Evolutionary conservation across 805 yeast species (phyloP).

Genomic region (Saccharomycopsis selenospora): DNA sequence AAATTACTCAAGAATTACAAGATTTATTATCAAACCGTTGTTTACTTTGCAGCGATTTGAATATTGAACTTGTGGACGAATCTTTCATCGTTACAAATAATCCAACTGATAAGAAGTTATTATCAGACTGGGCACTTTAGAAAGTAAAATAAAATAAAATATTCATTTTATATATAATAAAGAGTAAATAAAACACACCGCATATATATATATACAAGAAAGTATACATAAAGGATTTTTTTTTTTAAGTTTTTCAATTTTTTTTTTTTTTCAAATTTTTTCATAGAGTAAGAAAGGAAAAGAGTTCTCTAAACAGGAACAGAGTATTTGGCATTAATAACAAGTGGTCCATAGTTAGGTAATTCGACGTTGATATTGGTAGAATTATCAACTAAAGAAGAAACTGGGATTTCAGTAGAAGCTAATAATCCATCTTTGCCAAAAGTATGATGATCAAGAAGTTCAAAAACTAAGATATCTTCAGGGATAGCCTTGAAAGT

Average conservation of each 20-base stretch:
- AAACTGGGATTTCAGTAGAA: constrained; percentile 43
- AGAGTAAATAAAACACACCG: too few relatives aligned
- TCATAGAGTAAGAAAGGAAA: too few relatives aligned
- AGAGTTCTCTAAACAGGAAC: constrained; percentile 9
- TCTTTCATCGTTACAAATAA: constrained; percentile 33
- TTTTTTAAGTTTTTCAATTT: too few relatives aligned
- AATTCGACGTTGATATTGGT: constrained; percentile 31
- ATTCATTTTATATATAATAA: background rate
- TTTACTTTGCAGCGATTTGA: constrained; percentile 67
- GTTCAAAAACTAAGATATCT: constrained; percentile 50
- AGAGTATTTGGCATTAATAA: constrained; percentile 12
- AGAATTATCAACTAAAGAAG: constrained; percentile 40
- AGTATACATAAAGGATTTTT: too few relatives aligned
- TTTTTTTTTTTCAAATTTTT: too few relatives aligned
- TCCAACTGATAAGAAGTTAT: constrained; percentile 7
- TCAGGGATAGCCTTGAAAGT: constrained; percentile 62
- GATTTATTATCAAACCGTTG: constrained; percentile 56
- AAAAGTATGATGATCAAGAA: constrained; percentile 62
- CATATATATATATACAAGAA: too few relatives aligned
- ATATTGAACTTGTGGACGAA: constrained; percentile 61
- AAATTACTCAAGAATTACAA: constrained; percentile 44
- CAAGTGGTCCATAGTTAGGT: constrained; percentile 5
- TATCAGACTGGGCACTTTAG: constrained; percentile 16
- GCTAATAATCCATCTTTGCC: constrained; percentile 67
- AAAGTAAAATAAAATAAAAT: background rate